phyloP scores from a whole-genome alignment of 306 rosid species.

The Gastrolobium villosum region DNA sequence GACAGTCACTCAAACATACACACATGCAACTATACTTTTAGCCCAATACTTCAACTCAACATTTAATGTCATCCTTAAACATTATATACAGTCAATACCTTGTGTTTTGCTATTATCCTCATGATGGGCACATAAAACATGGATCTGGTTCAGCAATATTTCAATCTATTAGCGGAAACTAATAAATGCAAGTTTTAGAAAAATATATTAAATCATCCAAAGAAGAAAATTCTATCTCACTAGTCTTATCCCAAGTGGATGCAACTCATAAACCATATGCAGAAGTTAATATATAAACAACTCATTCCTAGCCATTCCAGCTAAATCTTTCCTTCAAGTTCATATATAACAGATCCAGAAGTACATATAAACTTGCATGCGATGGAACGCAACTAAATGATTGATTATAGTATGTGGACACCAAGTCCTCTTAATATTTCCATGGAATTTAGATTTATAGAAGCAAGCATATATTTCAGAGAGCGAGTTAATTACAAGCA shows the following conservation, averaged over 20 bases:
- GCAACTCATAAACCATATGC: conserved; percentile 9
- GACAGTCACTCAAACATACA: conserved; percentile 15
- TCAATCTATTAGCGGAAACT: too few relatives aligned
- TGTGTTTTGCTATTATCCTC: not conserved
- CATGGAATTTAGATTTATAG: conserved; percentile 15
- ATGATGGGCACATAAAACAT: too few relatives aligned
- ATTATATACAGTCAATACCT: not conserved
- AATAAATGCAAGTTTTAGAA: too few relatives aligned
- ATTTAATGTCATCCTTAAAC: not conserved
- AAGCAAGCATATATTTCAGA: conserved; percentile 35
- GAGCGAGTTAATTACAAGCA: not conserved
- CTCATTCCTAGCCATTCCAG: not conserved
- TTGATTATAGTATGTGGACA: not conserved
- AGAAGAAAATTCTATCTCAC: not conserved
- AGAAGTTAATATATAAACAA: conserved; percentile 24
- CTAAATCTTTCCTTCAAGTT: conserved; percentile 4
- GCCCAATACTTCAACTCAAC: not conserved
- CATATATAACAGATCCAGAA: not conserved
- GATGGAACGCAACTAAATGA: conserved; percentile 26
- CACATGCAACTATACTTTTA: not conserved
- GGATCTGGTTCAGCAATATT: too few relatives aligned
- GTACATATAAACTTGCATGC: not conserved
- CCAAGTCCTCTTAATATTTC: conserved; percentile 25
- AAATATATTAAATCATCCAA: not conserved
- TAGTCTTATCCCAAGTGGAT: conserved; percentile 23